Conservation (phyloP, 768 basidiomycete species). For the Tubosaeta sp. region DNA sequence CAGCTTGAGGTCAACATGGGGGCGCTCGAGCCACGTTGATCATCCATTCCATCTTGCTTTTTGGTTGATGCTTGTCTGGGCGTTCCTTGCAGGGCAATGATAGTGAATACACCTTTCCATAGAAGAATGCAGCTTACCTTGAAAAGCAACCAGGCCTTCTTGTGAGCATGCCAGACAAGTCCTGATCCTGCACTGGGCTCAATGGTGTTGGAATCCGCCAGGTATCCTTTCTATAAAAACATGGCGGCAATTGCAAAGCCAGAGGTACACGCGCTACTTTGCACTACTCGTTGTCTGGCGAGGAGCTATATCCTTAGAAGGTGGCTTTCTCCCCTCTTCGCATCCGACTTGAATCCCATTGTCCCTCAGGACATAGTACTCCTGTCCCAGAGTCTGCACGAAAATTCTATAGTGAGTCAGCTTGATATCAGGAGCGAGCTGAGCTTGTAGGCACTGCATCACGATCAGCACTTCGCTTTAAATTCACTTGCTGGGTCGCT, state of each 20-base stretch:
- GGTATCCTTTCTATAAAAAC: too few species aligned
- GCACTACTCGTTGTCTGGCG: too few species aligned
- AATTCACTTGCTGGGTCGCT: too few species aligned
- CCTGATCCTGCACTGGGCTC: neutral
- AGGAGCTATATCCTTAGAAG: too few species aligned
- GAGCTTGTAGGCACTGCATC: too few species aligned
- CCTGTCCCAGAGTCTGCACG: slow-evolving; percentile 64
- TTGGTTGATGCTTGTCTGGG: neutral
- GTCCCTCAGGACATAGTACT: slow-evolving; percentile 66
- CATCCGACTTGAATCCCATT: slow-evolving; percentile 75
- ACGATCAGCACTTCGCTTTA: too few species aligned
- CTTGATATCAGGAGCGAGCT: too few species aligned
- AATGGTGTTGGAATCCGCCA: neutral
- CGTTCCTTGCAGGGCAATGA: slow-evolving; percentile 24
- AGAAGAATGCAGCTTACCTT: slow-evolving; percentile 12
- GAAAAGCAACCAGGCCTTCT: slow-evolving; percentile 16
- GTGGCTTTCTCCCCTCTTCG: slow-evolving; percentile 68
- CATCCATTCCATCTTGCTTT: slow-evolving; percentile 20
- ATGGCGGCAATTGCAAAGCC: too few species aligned
- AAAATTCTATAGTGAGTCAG: slow-evolving; percentile 8
- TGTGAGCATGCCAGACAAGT: slow-evolving; percentile 3
- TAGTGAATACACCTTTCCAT: slow-evolving; percentile 12
- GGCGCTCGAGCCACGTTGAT: slow-evolving; percentile 8
- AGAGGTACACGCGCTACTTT: too few species aligned
- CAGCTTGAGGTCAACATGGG: neutral